phyloP scores from a whole-genome alignment of 139 green algal genomes.

The Nannochloris sp. region DNA sequence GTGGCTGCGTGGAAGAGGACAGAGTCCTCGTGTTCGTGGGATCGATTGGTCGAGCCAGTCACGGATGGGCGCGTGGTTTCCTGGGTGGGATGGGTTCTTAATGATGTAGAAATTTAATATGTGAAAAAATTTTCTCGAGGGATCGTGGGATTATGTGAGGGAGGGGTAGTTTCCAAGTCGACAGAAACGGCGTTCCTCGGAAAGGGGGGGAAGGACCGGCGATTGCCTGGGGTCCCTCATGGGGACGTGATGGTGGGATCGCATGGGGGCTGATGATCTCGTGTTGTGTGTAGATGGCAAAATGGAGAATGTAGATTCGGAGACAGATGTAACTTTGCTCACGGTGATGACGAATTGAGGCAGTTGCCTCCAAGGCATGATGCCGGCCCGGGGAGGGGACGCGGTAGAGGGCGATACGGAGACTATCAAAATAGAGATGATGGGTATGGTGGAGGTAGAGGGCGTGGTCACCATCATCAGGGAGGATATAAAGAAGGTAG shows the following conservation, averaged over 20 bases:
- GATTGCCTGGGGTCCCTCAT: background rate
- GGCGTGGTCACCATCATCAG: background rate
- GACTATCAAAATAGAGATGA: background rate
- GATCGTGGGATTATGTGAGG: background rate
- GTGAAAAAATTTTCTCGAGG: no score
- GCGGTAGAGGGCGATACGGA: slow-evolving; percentile 1
- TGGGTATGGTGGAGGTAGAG: background rate
- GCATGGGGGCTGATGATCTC: background rate
- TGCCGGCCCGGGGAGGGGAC: slow-evolving; percentile 1
- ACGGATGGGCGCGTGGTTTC: no score
- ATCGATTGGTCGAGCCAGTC: no score
- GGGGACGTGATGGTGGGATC: background rate
- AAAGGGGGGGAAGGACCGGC: no score
- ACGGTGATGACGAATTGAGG: slow-evolving; percentile 82
- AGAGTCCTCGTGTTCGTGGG: no score
- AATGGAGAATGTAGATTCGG: slow-evolving; percentile 84
- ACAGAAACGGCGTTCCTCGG: no score
- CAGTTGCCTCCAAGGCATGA: slow-evolving; percentile 35
- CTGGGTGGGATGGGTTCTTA: no score
- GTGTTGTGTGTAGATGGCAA: slow-evolving; percentile 51
- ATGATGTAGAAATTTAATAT: no score
- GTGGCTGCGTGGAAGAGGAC: no score
- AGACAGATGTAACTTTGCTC: slow-evolving; percentile 90
- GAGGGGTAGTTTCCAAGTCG: background rate
- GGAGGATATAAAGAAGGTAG: background rate